These are phyloP conservation scores for Monosporascus sp. DNA, from an alignment of 2,329 filamentous ascomycete genomes.

Conservation along the genomic window DNA sequence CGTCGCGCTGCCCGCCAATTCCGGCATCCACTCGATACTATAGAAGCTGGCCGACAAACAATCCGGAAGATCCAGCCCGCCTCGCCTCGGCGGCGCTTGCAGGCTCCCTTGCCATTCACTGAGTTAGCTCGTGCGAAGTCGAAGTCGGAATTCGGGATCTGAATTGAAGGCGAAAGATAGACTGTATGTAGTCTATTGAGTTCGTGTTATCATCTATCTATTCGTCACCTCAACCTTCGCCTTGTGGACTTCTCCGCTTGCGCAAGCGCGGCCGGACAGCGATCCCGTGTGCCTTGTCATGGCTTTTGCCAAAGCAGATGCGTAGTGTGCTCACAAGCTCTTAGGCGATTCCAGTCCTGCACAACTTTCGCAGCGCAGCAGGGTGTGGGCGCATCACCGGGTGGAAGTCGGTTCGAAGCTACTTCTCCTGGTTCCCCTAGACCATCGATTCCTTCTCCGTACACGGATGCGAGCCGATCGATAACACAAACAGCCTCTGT, in stretches of 20 bases:
- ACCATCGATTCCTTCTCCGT: conserved; percentile 4
- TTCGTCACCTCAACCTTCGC: no score
- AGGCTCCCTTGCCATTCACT: no score
- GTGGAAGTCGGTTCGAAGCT: neutral
- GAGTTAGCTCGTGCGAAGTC: no score
- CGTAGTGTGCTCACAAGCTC: conserved; percentile 8
- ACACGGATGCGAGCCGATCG: conserved; percentile 5
- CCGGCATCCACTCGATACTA: no score
- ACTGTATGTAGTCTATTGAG: no score
- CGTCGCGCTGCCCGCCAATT: no score
- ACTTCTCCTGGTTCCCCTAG: conserved; percentile 3
- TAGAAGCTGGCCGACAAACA: no score
- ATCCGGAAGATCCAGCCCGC: no score
- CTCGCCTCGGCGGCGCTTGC: no score
- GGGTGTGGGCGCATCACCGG: conserved; percentile 1
- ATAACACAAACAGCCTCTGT: conserved; percentile 1
- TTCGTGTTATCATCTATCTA: no score
- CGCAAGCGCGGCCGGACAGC: conserved; percentile 8
- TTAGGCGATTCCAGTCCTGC: conserved; percentile 5
- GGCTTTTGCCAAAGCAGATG: conserved; percentile 4
- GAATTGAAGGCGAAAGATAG: no score
- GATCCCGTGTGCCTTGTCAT: conserved; percentile 9
- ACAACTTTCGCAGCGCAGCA: conserved; percentile 3
- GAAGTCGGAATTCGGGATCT: no score
- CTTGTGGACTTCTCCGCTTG: neutral